Evolutionary conservation across 2,329 filamentous ascomycete species (phyloP).

Genomic region (Xylaria digitata): DNA sequence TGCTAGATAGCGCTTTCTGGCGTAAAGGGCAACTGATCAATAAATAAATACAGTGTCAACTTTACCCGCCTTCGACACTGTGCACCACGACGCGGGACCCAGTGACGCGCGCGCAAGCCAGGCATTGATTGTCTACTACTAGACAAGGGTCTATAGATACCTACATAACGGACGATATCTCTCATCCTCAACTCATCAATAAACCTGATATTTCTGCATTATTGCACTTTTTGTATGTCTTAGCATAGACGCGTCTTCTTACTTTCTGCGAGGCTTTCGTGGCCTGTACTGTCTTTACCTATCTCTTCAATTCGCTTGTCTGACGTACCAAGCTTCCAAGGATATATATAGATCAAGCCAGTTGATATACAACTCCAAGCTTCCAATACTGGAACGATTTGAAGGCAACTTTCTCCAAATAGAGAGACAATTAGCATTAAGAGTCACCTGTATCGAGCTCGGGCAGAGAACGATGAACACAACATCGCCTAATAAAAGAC

Average conservation of each 20-base stretch:
- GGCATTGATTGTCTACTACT: constrained; percentile 26
- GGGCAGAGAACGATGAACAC: constrained; percentile 40
- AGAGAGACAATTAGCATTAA: not conserved
- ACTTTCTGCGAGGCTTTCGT: not conserved
- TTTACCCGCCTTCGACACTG: constrained; percentile 9
- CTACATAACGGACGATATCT: constrained; percentile 27
- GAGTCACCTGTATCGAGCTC: not conserved
- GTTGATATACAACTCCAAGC: constrained; percentile 14
- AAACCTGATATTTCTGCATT: constrained; percentile 18
- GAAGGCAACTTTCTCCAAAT: constrained; percentile 7
- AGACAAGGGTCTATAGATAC: constrained; percentile 17
- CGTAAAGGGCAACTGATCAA: constrained; percentile 31
- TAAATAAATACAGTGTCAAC: constrained; percentile 37
- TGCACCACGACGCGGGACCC: constrained; percentile 37
- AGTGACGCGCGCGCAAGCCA: constrained; percentile 37
- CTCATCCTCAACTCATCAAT: constrained; percentile 24
- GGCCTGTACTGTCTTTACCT: not conserved
- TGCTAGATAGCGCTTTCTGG: constrained; percentile 7
- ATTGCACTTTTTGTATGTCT: constrained; percentile 13
- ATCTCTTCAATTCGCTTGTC: not conserved
- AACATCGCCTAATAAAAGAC: constrained; percentile 47
- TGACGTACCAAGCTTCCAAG: not conserved
- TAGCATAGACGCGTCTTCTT: constrained; percentile 22
- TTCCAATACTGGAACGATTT: constrained; percentile 17
- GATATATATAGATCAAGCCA: constrained; percentile 5